phyloP scores from a whole-genome alignment of 352 stramenopile genomes.

The Pythium phragmitis region DNA sequence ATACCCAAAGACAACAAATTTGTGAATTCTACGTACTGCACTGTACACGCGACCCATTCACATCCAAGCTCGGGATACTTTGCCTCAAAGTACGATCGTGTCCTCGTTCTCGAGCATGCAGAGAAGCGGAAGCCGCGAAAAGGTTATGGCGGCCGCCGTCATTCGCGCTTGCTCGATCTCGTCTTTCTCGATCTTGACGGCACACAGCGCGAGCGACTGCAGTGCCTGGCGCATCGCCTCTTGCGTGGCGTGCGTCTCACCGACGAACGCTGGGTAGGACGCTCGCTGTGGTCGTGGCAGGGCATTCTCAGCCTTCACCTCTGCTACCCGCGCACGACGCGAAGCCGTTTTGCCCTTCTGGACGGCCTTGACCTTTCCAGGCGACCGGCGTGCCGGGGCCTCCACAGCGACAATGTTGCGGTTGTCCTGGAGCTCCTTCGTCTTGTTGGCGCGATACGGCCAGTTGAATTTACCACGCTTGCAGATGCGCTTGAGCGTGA shows the following conservation, averaged over 20 bases:
- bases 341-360: background rate
- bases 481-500: conserved; percentile 78
- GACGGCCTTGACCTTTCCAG: background rate
- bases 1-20: background rate
- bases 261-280: background rate
- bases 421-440: conserved; percentile 20
- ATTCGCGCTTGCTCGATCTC: conserved; percentile 4
- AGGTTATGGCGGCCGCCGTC: conserved; percentile 23
- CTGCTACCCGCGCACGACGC: too few relatives aligned
- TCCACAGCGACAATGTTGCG: background rate
- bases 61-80: background rate
- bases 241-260: conserved; percentile 5
- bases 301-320: background rate
- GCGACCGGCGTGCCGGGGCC: background rate
- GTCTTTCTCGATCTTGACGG: conserved; percentile 25
- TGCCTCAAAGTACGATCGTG: conserved; percentile 15
- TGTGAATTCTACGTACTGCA: conserved; percentile 5
- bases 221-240: conserved; percentile 18
- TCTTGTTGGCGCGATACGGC: conserved; percentile 45
- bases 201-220: conserved; percentile 26
- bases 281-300: background rate
- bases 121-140: conserved; percentile 25
- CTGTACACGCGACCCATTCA: background rate
- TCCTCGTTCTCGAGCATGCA: conserved; percentile 29
- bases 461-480: conserved; percentile 49